Percentiles rank a stretch among this genome's conserved stretches.
Conservation (phyloP, 1,139 yeast species). For the Barnettozyma hawaiiensis region DNA sequence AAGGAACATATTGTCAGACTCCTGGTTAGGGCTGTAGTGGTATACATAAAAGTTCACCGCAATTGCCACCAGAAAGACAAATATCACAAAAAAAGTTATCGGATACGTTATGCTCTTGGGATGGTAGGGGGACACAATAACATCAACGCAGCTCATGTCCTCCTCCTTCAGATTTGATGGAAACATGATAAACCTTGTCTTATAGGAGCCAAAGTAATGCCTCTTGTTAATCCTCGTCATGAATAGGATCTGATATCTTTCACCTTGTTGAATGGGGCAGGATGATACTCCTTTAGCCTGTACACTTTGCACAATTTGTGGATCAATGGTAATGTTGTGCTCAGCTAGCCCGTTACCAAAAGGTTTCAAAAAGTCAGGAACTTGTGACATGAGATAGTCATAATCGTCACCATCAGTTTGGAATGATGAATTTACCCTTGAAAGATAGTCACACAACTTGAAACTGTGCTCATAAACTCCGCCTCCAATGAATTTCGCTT, state of each 20-base stretch:
- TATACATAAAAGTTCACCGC: conserved; percentile 38
- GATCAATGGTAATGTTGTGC: conserved; percentile 2
- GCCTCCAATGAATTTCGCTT: conserved; percentile 38
- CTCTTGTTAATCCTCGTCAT: conserved; percentile 6
- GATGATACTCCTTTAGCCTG: not conserved
- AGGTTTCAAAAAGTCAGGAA: conserved; percentile 1
- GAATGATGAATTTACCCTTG: conserved; percentile 3
- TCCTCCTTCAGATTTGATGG: conserved; percentile 1
- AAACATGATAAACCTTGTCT: conserved; percentile 10
- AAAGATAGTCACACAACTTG: conserved; percentile 43
- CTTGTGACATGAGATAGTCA: conserved; percentile 6
- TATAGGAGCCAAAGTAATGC: conserved; percentile 14
- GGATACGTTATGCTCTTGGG: conserved; percentile 36
- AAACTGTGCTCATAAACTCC: conserved; percentile 36
- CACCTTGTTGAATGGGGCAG: conserved; percentile 7
- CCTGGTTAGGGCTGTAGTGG: conserved; percentile 52
- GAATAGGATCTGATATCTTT: conserved; percentile 10
- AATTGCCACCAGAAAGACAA: conserved; percentile 39
- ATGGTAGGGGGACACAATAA: conserved; percentile 49
- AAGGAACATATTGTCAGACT: conserved; percentile 52
- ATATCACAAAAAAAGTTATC: conserved; percentile 38
- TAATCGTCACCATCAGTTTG: conserved; percentile 4
- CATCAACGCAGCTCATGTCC: conserved; percentile 38
- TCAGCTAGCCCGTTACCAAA: not conserved
- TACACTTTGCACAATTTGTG: not conserved